Evolutionary conservation across 495 filamentous ascomycete species (phyloP), one percentile per base, ranked within the genome.

Genomic region (Penicillium subrubescens): DNA sequence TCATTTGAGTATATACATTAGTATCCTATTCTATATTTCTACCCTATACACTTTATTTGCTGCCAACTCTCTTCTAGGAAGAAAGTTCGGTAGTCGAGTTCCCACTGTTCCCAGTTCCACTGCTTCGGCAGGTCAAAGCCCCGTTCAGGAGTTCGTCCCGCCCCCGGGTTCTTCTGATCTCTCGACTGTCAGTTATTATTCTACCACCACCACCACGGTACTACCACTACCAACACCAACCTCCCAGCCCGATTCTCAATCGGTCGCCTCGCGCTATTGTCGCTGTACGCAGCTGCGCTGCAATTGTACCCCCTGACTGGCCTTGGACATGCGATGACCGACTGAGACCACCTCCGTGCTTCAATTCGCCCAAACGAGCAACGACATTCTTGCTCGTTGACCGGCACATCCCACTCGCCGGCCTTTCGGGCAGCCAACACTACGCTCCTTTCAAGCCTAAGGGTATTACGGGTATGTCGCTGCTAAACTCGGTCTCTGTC

Each of bases 61-160:
- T 23, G 44, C 23, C 19, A 23, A 21, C 8, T n/a, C n/a, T 48
- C 19, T 48, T 10, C 44, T 2, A 23, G 19, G 2, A 37, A 11
- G 11, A 33, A n/a, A 54, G 25, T 54, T 54, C 51, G 51, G 51
- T 29, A 54, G 31, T 54, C 10, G 29, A 54, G 51, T 54, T 54
- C 51, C 51, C 51, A 56, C 53, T 33, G 53, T 43, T 53, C 35
- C 27, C 53, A 33, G 53, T 53, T 53, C 35, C 27, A 62, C 63
- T 50, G 51, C 67, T 56, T 54, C 51, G 51, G 48, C 50, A 37
- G 44, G 31, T 34, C 46, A 52, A 62, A 46, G 48, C 60, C 37
- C 39, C 57, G 55, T 64, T 71, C 69, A 71, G 69, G 69, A 71
- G 69, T 68, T 71, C 65, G 60, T 67, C 68, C 68, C 65, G 57